These are phyloP conservation scores for Halteria grandinella DNA, from an alignment of 73 alveolate species.

Conservation along the genomic window DNA sequence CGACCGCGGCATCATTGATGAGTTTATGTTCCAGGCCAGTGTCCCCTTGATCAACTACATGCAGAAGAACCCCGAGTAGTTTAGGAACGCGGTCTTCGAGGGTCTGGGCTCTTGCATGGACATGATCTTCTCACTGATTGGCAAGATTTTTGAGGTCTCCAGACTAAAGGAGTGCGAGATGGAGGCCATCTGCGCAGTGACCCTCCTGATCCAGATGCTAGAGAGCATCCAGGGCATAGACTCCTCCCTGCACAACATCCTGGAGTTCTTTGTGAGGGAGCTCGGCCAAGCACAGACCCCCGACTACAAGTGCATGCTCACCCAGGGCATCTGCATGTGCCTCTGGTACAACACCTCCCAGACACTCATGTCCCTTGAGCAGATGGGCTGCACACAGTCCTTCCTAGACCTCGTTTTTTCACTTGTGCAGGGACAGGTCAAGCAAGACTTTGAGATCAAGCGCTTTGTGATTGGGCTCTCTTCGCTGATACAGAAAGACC, in stretches of 20 bases:
- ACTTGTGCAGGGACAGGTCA: conserved; percentile 47
- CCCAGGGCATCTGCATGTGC: conserved; percentile 71
- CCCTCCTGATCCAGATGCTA: conserved; percentile 59
- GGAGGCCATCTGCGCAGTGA: conserved; percentile 60
- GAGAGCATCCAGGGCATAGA: conserved; percentile 66
- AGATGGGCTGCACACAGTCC: conserved; percentile 51
- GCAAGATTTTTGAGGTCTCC: conserved; percentile 26
- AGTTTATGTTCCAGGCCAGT: not conserved
- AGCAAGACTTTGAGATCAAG: conserved; percentile 67
- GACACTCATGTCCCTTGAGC: conserved; percentile 47
- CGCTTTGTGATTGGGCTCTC: conserved; percentile 66
- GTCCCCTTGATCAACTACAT: conserved; percentile 44
- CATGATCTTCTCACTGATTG: conserved; percentile 34
- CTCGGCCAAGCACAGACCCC: conserved; percentile 50
- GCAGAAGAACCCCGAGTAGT: conserved; percentile 24
- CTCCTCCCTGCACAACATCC: conserved; percentile 30
- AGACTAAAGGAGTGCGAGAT: conserved; percentile 20
- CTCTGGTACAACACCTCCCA: conserved; percentile 66
- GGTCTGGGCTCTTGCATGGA: not conserved
- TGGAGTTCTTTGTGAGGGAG: conserved; percentile 38
- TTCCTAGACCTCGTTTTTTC: conserved; percentile 48
- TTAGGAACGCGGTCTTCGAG: not conserved
- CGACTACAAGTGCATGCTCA: conserved; percentile 57
- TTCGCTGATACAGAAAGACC: conserved; percentile 43
- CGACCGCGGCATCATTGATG: conserved; percentile 16